Percentiles rank a stretch among this genome's conserved stretches.
Evolutionary conservation across 139 green algal species (phyloP).

Genomic region (Closterium sp.): DNA sequence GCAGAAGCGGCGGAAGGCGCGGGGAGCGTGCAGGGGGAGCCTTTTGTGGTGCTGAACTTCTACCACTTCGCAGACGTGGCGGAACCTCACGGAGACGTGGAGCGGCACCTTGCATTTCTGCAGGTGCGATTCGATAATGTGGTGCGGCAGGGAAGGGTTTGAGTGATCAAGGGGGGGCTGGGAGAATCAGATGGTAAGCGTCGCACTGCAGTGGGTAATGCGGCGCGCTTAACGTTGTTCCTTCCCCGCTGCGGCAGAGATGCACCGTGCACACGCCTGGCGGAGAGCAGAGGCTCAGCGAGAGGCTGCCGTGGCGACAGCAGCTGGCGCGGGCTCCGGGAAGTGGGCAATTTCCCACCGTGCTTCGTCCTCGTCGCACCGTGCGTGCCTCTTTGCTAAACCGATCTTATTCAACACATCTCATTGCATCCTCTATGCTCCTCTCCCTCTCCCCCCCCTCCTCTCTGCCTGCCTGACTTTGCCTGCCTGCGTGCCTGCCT

Average conservation of each 20-base stretch:
- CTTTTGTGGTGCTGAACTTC: conserved; percentile 80
- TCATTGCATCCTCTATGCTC: neutral
- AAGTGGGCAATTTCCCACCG: no score
- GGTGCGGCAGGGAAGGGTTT: neutral
- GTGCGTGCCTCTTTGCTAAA: no score
- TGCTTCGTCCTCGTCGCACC: no score
- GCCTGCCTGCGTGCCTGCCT: conserved; percentile 17
- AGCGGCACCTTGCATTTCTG: conserved; percentile 58
- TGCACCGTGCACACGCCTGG: no score
- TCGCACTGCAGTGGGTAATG: neutral
- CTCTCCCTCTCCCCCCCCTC: neutral
- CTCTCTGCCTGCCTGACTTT: conserved; percentile 15
- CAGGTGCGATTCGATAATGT: conserved; percentile 15
- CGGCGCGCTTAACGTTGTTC: neutral
- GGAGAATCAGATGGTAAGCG: no score
- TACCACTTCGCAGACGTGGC: conserved; percentile 86
- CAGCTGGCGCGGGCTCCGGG: no score
- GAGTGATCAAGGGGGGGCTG: no score
- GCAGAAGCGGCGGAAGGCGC: neutral
- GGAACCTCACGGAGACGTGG: conserved; percentile 50
- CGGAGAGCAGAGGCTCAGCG: no score
- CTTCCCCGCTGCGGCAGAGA: no score
- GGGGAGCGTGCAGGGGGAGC: neutral
- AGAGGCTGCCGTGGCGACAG: no score
- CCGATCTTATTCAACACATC: no score